Conservation (phyloP, 352 stramenopile genomes). For the Globisporangium uncinulatum region DNA sequence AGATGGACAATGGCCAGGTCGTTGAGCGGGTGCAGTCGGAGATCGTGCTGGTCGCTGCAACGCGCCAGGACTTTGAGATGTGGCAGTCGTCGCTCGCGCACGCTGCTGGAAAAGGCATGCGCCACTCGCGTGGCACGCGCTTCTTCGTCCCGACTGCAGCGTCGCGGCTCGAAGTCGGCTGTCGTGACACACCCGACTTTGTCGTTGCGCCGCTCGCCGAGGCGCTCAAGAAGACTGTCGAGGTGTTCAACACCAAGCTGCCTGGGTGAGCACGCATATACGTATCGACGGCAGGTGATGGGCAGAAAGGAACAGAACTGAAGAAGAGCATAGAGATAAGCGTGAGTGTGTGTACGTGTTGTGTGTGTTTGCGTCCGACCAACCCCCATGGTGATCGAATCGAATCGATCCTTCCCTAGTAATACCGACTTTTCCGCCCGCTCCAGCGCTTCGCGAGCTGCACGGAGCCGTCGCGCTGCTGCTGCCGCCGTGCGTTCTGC, state of each 20-base stretch:
- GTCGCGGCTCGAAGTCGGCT: slow-evolving; percentile 78
- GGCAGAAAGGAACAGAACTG: too few species aligned
- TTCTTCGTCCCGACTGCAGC: slow-evolving; percentile 81
- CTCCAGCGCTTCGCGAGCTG: slow-evolving; percentile 60
- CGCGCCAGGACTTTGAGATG: slow-evolving; percentile 80
- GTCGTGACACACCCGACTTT: slow-evolving; percentile 71
- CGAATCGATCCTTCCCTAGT: slow-evolving; percentile 8
- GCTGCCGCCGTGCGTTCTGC: slow-evolving; percentile 18
- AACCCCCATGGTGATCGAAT: too few species aligned
- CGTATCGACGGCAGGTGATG: too few species aligned
- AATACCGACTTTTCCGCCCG: slow-evolving; percentile 33
- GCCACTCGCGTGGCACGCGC: slow-evolving; percentile 72
- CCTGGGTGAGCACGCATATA: slow-evolving; percentile 11
- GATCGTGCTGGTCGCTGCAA: slow-evolving; percentile 66
- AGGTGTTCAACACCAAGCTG: slow-evolving; percentile 81
- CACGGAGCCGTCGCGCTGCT: slow-evolving; percentile 23
- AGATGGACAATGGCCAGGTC: slow-evolving; percentile 81
- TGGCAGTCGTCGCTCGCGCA: slow-evolving; percentile 85
- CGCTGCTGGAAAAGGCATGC: slow-evolving; percentile 71
- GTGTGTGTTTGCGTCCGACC: too few species aligned
- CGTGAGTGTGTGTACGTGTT: too few species aligned
- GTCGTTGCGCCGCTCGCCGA: slow-evolving; percentile 66
- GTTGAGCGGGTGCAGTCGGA: slow-evolving; percentile 73
- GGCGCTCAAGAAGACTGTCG: slow-evolving; percentile 73
- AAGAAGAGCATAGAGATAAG: too few species aligned